These are phyloP conservation scores for Schwanniomyces pseudopolymorphus DNA, from an alignment of 805 yeast genomes.

Conservation along the genomic window DNA sequence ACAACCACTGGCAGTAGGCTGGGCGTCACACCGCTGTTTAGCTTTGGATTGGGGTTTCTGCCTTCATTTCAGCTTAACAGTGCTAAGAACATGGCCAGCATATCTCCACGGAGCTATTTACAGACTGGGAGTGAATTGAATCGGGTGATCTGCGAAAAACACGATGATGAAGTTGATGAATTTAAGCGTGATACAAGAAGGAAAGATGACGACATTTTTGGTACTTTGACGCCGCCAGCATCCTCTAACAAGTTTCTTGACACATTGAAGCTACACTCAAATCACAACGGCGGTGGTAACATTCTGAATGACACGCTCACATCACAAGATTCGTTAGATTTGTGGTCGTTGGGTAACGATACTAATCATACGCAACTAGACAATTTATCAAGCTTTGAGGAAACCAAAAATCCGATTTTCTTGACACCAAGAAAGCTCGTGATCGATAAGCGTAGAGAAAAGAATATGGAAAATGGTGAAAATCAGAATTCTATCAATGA, in stretches of 20 bases:
- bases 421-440: conserved; percentile 35
- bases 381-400: conserved; percentile 25
- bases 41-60: conserved; percentile 41
- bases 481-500: neutral
- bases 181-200: neutral
- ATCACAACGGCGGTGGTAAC: conserved; percentile 1
- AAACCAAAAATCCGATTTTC: conserved; percentile 16
- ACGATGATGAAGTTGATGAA: neutral
- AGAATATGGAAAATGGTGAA: neutral
- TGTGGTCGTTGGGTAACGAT: conserved; percentile 32
- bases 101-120: conserved; percentile 36
- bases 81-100: conserved; percentile 20
- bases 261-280: conserved; percentile 5
- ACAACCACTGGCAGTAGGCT: conserved; percentile 4
- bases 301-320: conserved; percentile 5
- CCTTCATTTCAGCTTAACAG: conserved; percentile 39
- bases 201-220: conserved; percentile 10
- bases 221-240: conserved; percentile 16
- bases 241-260: conserved; percentile 6
- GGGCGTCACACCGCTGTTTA: conserved; percentile 31
- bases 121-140: conserved; percentile 20
- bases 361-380: conserved; percentile 8
- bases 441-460: conserved; percentile 1
- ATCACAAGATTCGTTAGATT: conserved; percentile 16
- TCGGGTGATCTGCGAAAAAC: conserved; percentile 9